Evolutionary conservation across 305 asterid genomes (phyloP), one percentile per base, ranked within the genome.

Genomic region (Rubia balearica): DNA sequence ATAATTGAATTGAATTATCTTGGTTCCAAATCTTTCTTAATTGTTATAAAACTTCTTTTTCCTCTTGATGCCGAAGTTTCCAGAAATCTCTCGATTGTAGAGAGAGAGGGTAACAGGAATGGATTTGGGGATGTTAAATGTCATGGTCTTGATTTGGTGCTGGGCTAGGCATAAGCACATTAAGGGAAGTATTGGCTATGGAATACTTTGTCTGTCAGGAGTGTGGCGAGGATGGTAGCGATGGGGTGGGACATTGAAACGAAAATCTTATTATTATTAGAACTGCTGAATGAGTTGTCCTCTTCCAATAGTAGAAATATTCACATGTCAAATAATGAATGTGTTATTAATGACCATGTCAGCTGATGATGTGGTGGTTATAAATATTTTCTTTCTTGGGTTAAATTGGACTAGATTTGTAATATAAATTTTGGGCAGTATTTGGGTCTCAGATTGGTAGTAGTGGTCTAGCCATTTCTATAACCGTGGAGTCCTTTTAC

Each of bases 361-460:
- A 45, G 51, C 2, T 51, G 57, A 51, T 51, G 57, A 5, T 51
- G 22, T 51, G 57, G 33, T 30, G n/a, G 57, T 51, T 51, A 42
- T 16, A 4, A 51, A 16, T 51, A 51, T 16, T 51, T 51, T 51
- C 10, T n/a, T 16, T 51, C 22, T 6, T 0, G 57, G 57, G 17
- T 69, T 56, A 5, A 41, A 30, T 22, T 0, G 33, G 17, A 51
- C 42, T 17, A 42, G 38, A 42, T 41, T 56, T 56, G 42, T 56
- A 7, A 21, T 6, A 48, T 30, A 65, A 64, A 75, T 36, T 55
- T 73, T 65, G 75, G 16, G 10, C 68, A 57, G 63, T 33, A 24
- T 64, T 61, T 46, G 55, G 59, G 68, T 59, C 8, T 27, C 59
- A 13, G 45, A 30, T 59, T 17, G 19, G 24, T 5, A 9, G 36